A percentile compares a stretch with the other conserved stretches of the same genome.
Evolutionary conservation across 352 stramenopile genomes (phyloP).

Genomic region (Globisporangium ultimum): DNA sequence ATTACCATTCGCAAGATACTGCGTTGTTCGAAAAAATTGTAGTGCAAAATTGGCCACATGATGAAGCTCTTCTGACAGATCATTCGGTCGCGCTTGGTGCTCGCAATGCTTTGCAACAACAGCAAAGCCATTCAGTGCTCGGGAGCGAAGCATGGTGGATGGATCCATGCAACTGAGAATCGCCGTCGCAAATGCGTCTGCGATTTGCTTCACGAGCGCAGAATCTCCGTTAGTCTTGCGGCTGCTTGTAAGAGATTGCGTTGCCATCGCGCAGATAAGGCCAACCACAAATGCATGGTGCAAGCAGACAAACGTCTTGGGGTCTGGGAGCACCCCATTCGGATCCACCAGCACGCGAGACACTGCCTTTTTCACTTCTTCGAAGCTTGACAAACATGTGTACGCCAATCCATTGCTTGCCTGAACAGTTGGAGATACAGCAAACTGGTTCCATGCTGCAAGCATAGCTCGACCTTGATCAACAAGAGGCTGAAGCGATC

Average conservation of each 20-base stretch:
- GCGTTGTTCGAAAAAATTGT: conserved; percentile 63
- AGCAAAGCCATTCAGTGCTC: conserved; percentile 56
- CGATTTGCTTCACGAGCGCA: conserved; percentile 59
- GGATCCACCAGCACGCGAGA: conserved; percentile 59
- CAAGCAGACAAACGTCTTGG: conserved; percentile 70
- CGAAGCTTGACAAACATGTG: conserved; percentile 68
- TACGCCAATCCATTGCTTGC: conserved; percentile 57
- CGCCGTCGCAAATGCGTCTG: conserved; percentile 67
- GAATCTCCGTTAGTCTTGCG: conserved; percentile 56
- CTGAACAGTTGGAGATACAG: conserved; percentile 37
- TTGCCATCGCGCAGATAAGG: conserved; percentile 74
- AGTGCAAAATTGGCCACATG: conserved; percentile 76
- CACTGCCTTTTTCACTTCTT: conserved; percentile 76
- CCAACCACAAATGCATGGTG: conserved; percentile 80
- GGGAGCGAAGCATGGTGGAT: conserved; percentile 45
- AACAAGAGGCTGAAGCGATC: conserved; percentile 56
- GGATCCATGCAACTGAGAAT: conserved; percentile 78
- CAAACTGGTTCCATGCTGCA: conserved; percentile 76
- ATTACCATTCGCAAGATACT: conserved; percentile 51
- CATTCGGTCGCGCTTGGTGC: conserved; percentile 32
- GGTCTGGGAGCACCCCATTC: conserved; percentile 35
- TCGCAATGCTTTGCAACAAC: conserved; percentile 49
- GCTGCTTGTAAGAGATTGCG: conserved; percentile 68
- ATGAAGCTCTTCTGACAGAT: conserved; percentile 61
- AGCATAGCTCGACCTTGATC: conserved; percentile 68